Conservation (phyloP, 768 basidiomycete species). For the Russula virescens region DNA sequence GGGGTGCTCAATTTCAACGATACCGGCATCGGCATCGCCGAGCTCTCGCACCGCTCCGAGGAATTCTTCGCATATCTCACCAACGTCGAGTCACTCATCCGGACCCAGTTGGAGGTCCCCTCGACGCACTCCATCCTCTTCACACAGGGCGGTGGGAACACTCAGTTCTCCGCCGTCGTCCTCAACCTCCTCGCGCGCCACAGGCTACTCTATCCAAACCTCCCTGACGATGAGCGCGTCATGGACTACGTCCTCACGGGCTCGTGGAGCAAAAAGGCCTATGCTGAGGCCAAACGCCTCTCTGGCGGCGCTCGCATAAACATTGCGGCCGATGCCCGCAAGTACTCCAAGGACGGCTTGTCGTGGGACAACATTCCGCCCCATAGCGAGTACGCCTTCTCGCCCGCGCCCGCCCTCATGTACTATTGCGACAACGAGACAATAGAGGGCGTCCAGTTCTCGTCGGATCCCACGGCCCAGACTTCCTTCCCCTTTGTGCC, state of each 20-base stretch:
- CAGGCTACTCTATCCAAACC: conserved; percentile 63
- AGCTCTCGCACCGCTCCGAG: conserved; percentile 92
- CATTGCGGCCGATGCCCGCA: conserved; percentile 65
- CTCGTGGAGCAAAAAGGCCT: conserved; percentile 85
- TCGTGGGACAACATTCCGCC: conserved; percentile 77
- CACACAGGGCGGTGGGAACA: conserved; percentile 90
- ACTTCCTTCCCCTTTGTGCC: conserved; percentile 69
- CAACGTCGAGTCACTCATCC: conserved; percentile 57
- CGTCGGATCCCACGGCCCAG: conserved; percentile 45
- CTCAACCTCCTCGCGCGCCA: conserved; percentile 88
- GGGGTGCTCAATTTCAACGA: conserved; percentile 86
- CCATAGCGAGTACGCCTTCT: conserved; percentile 68
- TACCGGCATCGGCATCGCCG: conserved; percentile 93
- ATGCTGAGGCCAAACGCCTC: conserved; percentile 74
- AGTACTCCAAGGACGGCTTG: conserved; percentile 56
- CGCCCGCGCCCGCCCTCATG: conserved; percentile 75
- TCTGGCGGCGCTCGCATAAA: conserved; percentile 51
- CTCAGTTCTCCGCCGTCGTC: conserved; percentile 88
- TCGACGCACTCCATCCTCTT: conserved; percentile 82
- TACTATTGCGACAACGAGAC: conserved; percentile 99
- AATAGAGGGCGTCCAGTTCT: conserved; percentile 89
- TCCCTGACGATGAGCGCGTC: conserved; percentile 46
- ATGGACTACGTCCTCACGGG: conserved; percentile 93
- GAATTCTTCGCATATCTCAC: conserved; percentile 73
- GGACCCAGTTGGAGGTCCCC: conserved; percentile 76